Evolutionary conservation across 108 stramenopile species (phyloP).

Genomic region (Nitzschia sp.): DNA sequence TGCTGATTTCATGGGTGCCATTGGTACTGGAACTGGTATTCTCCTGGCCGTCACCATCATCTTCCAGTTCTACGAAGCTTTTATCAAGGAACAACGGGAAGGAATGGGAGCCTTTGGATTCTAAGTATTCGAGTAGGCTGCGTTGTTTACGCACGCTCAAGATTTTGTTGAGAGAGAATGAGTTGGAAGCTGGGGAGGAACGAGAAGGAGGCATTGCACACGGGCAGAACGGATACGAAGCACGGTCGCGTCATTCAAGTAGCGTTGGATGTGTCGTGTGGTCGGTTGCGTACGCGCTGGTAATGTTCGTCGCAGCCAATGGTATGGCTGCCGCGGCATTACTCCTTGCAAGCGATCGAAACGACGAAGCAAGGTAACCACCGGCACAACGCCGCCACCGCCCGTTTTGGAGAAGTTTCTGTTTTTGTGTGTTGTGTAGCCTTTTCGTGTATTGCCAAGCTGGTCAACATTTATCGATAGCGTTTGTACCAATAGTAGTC

Average conservation of each 20-base stretch:
- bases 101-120: constrained; percentile 71
- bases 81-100: constrained; percentile 85
- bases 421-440: constrained; percentile 6
- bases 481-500: background rate
- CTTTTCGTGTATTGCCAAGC: background rate
- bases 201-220: background rate
- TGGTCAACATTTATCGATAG: constrained; percentile 1
- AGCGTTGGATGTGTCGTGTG: constrained; percentile 87
- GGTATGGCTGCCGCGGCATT: constrained; percentile 48
- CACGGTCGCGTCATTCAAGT: constrained; percentile 79
- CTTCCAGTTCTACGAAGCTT: constrained; percentile 96
- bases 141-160: background rate
- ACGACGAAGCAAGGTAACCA: constrained; percentile 47
- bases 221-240: background rate
- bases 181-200: too few species aligned
- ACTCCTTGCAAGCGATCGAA: constrained; percentile 49
- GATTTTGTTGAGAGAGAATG: background rate
- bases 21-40: constrained; percentile 98
- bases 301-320: constrained; percentile 70
- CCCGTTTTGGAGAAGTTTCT: constrained; percentile 12
- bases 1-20: constrained; percentile 98
- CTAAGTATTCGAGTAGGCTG: constrained; percentile 26
- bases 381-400: constrained; percentile 76
- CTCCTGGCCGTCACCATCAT: constrained; percentile 98
- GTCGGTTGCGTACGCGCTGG: constrained; percentile 86